Evolutionary conservation across 176 grass and related monocot genomes (phyloP).

Genomic region (Carex scoparia): DNA sequence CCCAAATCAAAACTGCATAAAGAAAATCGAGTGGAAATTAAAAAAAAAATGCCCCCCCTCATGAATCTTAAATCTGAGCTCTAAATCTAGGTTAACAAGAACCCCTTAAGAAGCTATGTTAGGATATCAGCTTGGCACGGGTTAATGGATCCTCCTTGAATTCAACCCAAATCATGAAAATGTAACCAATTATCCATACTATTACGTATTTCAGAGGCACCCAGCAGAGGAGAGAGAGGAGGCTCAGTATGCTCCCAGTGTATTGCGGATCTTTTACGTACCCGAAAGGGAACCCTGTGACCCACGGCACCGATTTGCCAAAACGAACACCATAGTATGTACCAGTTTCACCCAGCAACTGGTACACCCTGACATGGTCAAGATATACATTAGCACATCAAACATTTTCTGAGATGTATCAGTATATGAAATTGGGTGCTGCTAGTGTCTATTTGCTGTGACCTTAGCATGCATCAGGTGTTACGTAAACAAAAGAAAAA

Average conservation of each 20-base stretch:
- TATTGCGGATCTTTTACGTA: constrained; percentile 93
- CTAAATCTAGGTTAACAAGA: not conserved
- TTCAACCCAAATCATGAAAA: constrained; percentile 87
- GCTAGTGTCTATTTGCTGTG: not conserved
- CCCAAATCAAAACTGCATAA: not conserved
- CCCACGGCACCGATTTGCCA: constrained; percentile 63
- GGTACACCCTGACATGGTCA: constrained; percentile 59
- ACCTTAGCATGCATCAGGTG: not conserved
- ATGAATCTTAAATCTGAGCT: not conserved
- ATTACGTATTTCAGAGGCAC: constrained; percentile 52
- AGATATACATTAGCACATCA: not conserved
- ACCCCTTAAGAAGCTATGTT: not conserved
- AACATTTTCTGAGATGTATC: not conserved
- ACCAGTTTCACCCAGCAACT: constrained; percentile 79
- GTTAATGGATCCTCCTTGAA: constrained; percentile 59
- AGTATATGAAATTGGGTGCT: not conserved
- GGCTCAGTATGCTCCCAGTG: constrained; percentile 73
- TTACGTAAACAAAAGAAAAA: not conserved
- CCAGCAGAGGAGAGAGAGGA: constrained; percentile 66
- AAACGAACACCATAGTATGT: constrained; percentile 88
- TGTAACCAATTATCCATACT: constrained; percentile 71
- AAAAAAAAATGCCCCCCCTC: not conserved
- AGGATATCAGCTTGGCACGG: constrained; percentile 49
- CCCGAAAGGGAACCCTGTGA: constrained; percentile 74
- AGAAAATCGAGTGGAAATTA: not conserved